These are phyloP conservation scores for Tympanopsis confertula DNA, from an alignment of 2,329 filamentous ascomycete species.

Conservation along the genomic window DNA sequence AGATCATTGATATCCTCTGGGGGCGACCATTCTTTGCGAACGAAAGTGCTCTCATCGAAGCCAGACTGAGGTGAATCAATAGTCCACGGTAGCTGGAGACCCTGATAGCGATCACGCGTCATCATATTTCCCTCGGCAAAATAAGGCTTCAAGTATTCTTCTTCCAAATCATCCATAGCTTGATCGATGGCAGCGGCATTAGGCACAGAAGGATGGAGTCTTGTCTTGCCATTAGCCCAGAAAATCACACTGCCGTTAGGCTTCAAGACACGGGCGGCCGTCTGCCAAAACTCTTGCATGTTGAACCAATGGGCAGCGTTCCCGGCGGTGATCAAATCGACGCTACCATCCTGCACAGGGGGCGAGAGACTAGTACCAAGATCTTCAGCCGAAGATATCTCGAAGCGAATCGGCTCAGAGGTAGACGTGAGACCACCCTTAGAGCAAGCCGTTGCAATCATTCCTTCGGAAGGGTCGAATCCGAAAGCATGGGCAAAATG, in stretches of 20 bases:
- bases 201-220: constrained; percentile 18
- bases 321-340: constrained; percentile 37
- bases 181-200: constrained; percentile 27
- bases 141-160: constrained; percentile 22
- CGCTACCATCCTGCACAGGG: constrained; percentile 16
- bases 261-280: constrained; percentile 31
- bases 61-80: constrained; percentile 13
- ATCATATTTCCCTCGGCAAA: constrained; percentile 28
- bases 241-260: constrained; percentile 42
- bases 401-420: constrained; percentile 23
- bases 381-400: constrained; percentile 29
- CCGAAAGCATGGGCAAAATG: constrained; percentile 34
- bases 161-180: constrained; percentile 22
- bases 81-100: constrained; percentile 37
- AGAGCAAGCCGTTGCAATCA: constrained; percentile 34
- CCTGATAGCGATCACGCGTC: constrained; percentile 23
- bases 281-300: constrained; percentile 33
- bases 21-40: constrained; percentile 28
- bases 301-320: constrained; percentile 48
- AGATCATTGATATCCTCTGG: too few relatives aligned
- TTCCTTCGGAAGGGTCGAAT: constrained; percentile 36
- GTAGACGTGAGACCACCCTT: constrained; percentile 16
- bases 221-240: constrained; percentile 25
- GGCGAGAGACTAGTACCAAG: constrained; percentile 18
- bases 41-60: constrained; percentile 26